phyloP scores from a whole-genome alignment of 2,329 filamentous ascomycete genomes.

The Helicocarpus griseus region DNA sequence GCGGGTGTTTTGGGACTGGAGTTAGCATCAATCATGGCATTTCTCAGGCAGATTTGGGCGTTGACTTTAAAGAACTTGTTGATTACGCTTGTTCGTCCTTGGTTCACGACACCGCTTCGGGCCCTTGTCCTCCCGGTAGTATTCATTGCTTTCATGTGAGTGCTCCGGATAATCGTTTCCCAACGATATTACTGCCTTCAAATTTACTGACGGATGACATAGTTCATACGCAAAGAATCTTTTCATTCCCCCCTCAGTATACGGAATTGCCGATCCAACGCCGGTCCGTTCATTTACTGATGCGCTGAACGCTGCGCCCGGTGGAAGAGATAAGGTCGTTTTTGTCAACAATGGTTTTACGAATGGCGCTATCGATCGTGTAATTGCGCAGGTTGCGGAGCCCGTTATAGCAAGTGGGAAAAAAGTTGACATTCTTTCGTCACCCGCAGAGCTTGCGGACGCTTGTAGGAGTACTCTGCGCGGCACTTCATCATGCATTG shows the following conservation, averaged over 20 bases:
- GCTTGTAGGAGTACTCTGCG: conserved; percentile 55
- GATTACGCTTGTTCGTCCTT: conserved; percentile 44
- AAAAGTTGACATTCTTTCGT: background rate
- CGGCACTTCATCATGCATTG: conserved; percentile 63
- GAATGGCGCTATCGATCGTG: conserved; percentile 60
- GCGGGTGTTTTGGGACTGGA: too few relatives aligned
- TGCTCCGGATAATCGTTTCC: background rate
- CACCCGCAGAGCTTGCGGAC: conserved; percentile 44
- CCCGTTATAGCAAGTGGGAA: conserved; percentile 45
- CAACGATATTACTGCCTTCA: background rate
- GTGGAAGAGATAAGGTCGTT: conserved; percentile 58
- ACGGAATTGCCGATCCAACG: conserved; percentile 56
- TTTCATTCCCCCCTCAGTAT: conserved; percentile 67
- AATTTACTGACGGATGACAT: conserved; percentile 14
- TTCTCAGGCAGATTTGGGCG: conserved; percentile 45
- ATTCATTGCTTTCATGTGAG: conserved; percentile 38
- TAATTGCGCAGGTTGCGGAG: conserved; percentile 56
- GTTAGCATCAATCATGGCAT: conserved; percentile 15
- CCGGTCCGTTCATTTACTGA: conserved; percentile 56
- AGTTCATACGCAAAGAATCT: conserved; percentile 67
- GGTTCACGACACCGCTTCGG: conserved; percentile 44
- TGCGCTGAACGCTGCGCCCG: conserved; percentile 49
- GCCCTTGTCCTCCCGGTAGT: conserved; percentile 49
- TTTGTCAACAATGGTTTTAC: conserved; percentile 67
- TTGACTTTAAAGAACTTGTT: conserved; percentile 49